phyloP scores from a whole-genome alignment of 768 basidiomycete species.

The Amanita jacksonii region DNA sequence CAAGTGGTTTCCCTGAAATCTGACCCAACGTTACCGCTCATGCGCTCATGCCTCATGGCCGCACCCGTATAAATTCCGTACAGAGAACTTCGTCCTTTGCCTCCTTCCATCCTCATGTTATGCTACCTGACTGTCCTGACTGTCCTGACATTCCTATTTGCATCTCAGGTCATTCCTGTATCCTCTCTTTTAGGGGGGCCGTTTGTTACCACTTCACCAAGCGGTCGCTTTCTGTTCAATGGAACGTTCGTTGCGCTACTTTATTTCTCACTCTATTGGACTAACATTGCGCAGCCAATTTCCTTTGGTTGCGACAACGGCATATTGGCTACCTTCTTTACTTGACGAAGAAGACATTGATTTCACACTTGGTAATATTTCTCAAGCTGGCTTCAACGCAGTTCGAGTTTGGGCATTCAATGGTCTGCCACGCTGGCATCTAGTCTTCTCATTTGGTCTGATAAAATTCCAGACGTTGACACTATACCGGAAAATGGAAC shows the following conservation, averaged over 20 bases:
- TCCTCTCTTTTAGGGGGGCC: too few species aligned
- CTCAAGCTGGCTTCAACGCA: conserved; percentile 43
- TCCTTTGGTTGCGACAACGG: conserved; percentile 40
- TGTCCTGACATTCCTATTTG: too few species aligned
- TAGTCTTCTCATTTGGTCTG: not conserved
- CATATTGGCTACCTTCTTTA: conserved; percentile 54
- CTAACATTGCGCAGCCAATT: conserved; percentile 16
- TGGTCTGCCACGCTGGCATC: conserved; percentile 25
- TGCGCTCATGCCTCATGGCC: too few species aligned
- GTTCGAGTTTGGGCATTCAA: conserved; percentile 69
- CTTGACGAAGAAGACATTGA: conserved; percentile 48
- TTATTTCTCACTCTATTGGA: not conserved
- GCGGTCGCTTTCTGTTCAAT: conserved; percentile 42
- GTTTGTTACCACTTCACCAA: too few species aligned
- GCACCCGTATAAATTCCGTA: too few species aligned
- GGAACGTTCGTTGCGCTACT: conserved; percentile 31
- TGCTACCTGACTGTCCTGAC: too few species aligned
- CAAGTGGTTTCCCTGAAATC: too few species aligned
- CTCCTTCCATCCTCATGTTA: too few species aligned
- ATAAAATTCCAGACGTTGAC: conserved; percentile 40
- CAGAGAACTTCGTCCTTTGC: too few species aligned
- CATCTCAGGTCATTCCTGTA: too few species aligned
- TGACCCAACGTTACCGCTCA: too few species aligned
- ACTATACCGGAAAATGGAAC: conserved; percentile 45
- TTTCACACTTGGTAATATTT: conserved; percentile 47